These are phyloP conservation scores for Cyclocybe cylindracea DNA, from an alignment of 768 basidiomycete genomes.

Conservation along the genomic window DNA sequence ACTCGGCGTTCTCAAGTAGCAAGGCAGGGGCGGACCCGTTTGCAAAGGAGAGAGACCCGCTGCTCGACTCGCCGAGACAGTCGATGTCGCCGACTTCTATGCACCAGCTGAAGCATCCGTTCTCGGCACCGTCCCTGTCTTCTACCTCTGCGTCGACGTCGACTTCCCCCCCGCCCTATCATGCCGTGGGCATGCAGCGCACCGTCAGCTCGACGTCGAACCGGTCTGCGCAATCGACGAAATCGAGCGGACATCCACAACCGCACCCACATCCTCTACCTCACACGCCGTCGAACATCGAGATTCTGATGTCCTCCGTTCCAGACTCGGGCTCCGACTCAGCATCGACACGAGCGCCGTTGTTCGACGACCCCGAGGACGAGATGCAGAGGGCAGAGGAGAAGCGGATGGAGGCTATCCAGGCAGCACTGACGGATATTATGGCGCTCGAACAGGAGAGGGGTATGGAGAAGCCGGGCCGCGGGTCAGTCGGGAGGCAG, in stretches of 20 bases:
- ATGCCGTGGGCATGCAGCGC: constrained; percentile 34
- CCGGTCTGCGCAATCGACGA: constrained; percentile 30
- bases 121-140: constrained; percentile 1
- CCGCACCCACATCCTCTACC: neutral
- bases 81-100: constrained; percentile 15
- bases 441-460: constrained; percentile 76
- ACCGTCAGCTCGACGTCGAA: constrained; percentile 41
- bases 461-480: neutral
- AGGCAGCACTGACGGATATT: constrained; percentile 94
- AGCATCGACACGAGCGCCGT: constrained; percentile 64
- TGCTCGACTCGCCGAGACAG: constrained; percentile 6
- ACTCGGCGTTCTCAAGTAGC: constrained; percentile 47
- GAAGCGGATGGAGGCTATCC: constrained; percentile 92
- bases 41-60: constrained; percentile 11
- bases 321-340: constrained; percentile 41
- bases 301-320: constrained; percentile 80
- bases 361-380: constrained; percentile 84
- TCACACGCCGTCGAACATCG: constrained; percentile 57
- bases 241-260: constrained; percentile 9
- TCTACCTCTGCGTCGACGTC: no score
- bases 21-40: constrained; percentile 23
- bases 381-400: constrained; percentile 70
- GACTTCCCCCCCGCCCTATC: no score
- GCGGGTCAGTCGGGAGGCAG: no score
- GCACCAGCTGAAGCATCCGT: constrained; percentile 12